Percentiles rank a stretch among this genome's conserved stretches.
phyloP scores from a whole-genome alignment of 2,329 filamentous ascomycete genomes.

The Trichoderma arundinaceum region DNA sequence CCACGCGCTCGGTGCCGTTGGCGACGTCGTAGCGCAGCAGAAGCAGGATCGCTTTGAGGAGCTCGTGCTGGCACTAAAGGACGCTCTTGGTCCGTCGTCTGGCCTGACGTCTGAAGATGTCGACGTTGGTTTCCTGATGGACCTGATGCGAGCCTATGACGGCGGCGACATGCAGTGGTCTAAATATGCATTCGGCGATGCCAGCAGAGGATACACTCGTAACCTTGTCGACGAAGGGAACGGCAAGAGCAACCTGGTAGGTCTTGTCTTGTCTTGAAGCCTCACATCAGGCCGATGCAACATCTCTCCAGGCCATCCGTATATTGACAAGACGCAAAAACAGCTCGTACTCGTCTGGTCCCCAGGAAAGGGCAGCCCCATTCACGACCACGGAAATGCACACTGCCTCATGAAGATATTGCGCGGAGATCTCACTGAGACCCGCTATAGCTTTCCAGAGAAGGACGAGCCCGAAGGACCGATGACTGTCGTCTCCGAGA shows the following conservation, averaged over 20 bases:
- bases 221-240: conserved; percentile 92
- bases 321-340: conserved; percentile 34
- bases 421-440: conserved; percentile 78
- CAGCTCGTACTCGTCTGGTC: conserved; percentile 90
- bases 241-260: conserved; percentile 74
- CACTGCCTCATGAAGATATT: conserved; percentile 94
- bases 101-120: conserved; percentile 84
- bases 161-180: conserved; percentile 74
- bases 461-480: conserved; percentile 55
- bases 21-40: conserved; percentile 36
- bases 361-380: conserved; percentile 79
- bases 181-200: conserved; percentile 75
- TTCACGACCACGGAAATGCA: conserved; percentile 88
- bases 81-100: conserved; percentile 77
- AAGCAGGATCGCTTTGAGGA: conserved; percentile 62
- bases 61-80: conserved; percentile 75
- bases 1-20: conserved; percentile 33
- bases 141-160: conserved; percentile 75
- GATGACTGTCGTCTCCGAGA: conserved; percentile 69
- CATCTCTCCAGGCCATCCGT: not conserved
- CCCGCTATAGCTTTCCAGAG: conserved; percentile 75
- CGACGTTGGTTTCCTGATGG: conserved; percentile 72
- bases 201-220: conserved; percentile 75
- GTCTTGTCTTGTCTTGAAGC: conserved; percentile 38
- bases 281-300: not conserved